Evolutionary conservation across 768 basidiomycete species (phyloP).

Genomic region (Boletus barrowsii): DNA sequence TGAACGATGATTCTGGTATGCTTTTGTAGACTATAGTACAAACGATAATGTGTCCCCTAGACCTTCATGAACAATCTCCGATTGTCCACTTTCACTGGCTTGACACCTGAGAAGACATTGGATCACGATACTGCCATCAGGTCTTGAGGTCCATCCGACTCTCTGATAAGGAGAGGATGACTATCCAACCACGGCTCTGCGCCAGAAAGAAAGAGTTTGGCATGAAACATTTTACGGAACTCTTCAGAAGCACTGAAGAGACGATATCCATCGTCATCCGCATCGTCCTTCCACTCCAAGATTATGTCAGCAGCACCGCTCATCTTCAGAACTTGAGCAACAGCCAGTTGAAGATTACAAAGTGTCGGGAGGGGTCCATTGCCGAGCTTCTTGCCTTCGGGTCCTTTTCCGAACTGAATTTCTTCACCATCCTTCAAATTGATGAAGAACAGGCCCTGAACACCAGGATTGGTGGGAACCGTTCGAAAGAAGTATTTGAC

Average conservation of each 20-base stretch:
- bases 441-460: neutral
- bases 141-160: neutral
- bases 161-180: neutral
- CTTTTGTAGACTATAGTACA: too few relatives aligned
- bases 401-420: conserved; percentile 3
- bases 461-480: neutral
- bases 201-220: neutral
- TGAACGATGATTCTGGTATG: too few relatives aligned
- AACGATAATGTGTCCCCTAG: too few relatives aligned
- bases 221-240: neutral
- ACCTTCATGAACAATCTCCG: too few relatives aligned
- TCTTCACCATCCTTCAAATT: conserved; percentile 1
- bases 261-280: neutral
- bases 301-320: conserved; percentile 9
- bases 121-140: too few relatives aligned
- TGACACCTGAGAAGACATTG: too few relatives aligned
- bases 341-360: conserved; percentile 5
- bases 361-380: neutral
- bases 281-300: conserved; percentile 1
- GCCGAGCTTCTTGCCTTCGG: neutral
- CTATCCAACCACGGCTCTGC: neutral
- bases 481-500: neutral
- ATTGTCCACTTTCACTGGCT: too few relatives aligned
- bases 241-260: neutral
- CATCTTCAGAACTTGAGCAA: conserved; percentile 5